Conservation (phyloP, 257 asterid genomes). For the Knoxia roxburghii region DNA sequence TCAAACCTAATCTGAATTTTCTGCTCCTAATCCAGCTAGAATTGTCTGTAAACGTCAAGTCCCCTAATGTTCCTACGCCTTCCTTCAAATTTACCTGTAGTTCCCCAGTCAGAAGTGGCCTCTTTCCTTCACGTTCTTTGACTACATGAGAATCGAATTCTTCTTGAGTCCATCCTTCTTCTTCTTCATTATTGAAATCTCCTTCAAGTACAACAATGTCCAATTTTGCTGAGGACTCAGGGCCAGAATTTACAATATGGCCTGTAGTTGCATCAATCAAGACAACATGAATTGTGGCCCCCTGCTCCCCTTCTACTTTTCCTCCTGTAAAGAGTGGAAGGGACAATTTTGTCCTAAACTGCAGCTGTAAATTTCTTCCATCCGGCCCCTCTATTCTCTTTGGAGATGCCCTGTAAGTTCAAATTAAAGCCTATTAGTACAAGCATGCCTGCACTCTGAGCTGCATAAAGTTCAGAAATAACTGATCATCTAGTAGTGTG, state of each 20-base stretch:
- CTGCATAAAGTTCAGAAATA: background rate
- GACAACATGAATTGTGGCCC: constrained; percentile 68
- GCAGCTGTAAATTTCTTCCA: constrained; percentile 80
- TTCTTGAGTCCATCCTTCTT: constrained; percentile 76
- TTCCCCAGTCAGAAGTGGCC: constrained; percentile 89
- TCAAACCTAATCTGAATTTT: constrained; percentile 85
- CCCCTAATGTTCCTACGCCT: constrained; percentile 87
- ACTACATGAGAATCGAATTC: constrained; percentile 81
- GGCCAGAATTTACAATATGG: constrained; percentile 65
- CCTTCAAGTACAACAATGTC: constrained; percentile 87
- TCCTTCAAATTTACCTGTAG: constrained; percentile 74
- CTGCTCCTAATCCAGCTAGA: constrained; percentile 99
- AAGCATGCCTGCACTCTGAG: constrained; percentile 8
- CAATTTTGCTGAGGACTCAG: constrained; percentile 66
- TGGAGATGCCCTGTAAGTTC: constrained; percentile 70
- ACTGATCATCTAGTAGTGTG: background rate
- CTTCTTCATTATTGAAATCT: constrained; percentile 82
- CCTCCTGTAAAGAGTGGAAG: constrained; percentile 90
- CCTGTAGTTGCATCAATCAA: constrained; percentile 66
- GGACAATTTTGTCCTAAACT: constrained; percentile 75
- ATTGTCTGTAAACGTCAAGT: constrained; percentile 86
- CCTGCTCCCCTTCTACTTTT: constrained; percentile 88
- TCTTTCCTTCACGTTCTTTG: constrained; percentile 88
- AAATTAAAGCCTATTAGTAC: constrained; percentile 10
- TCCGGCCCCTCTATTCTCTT: constrained; percentile 79